Percentiles rank a stretch among this genome's conserved stretches.
Evolutionary conservation across 805 yeast genomes (phyloP).

Genomic region (Diddensiella transvaalensis): DNA sequence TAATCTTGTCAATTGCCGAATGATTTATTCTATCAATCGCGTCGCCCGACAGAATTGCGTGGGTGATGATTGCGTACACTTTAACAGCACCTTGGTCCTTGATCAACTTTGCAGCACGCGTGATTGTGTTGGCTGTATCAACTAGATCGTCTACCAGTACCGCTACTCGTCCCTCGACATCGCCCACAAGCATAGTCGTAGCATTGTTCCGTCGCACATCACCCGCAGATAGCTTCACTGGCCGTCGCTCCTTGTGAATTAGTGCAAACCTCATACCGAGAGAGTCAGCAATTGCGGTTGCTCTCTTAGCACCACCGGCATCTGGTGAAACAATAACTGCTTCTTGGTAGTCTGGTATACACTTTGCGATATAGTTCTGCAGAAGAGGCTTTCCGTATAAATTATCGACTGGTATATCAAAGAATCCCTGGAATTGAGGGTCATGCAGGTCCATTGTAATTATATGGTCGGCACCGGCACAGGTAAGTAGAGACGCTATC

Average conservation of each 20-base stretch:
- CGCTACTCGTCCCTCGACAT: conserved; percentile 80
- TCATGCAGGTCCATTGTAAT: conserved; percentile 98
- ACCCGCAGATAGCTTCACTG: conserved; percentile 12
- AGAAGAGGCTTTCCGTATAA: conserved; percentile 83
- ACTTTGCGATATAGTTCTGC: conserved; percentile 75
- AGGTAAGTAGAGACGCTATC: conserved; percentile 78
- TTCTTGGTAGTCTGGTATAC: conserved; percentile 73
- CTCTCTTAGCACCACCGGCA: conserved; percentile 98
- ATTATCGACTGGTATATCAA: conserved; percentile 94
- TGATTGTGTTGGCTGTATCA: conserved; percentile 88
- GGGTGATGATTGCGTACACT: conserved; percentile 86
- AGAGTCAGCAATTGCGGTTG: conserved; percentile 89
- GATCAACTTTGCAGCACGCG: conserved; percentile 85
- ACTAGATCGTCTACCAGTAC: conserved; percentile 91
- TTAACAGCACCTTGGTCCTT: conserved; percentile 90
- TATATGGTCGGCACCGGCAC: conserved; percentile 95
- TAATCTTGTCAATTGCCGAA: conserved; percentile 73
- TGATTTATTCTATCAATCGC: conserved; percentile 68
- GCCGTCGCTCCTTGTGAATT: conserved; percentile 83
- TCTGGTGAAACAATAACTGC: conserved; percentile 96
- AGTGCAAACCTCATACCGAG: conserved; percentile 86
- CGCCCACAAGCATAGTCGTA: conserved; percentile 89
- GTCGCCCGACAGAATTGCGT: conserved; percentile 90
- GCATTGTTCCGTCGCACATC: conserved; percentile 18
- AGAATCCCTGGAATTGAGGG: conserved; percentile 96